Evolutionary conservation across 148 eudicot species (phyloP).

Genomic region (Polygonum aviculare): DNA sequence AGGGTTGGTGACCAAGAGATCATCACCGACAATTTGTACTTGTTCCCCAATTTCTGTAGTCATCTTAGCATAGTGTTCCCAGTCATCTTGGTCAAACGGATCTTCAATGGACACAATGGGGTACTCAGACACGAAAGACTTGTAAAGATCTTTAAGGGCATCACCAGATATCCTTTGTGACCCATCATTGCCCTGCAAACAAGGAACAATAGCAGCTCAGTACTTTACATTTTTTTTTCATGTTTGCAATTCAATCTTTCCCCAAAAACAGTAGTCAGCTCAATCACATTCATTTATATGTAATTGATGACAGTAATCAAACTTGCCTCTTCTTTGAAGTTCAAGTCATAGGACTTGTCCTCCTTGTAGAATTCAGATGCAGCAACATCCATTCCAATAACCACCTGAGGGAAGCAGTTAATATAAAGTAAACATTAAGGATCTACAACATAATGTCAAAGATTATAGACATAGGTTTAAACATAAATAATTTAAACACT

Average conservation of each 20-base stretch:
- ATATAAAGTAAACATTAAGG: background rate
- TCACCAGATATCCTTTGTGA: constrained; percentile 76
- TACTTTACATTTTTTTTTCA: background rate
- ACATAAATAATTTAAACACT: no score
- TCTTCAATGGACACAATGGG: constrained; percentile 96
- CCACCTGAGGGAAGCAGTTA: constrained; percentile 31
- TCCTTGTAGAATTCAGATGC: constrained; percentile 61
- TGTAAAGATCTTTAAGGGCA: constrained; percentile 86
- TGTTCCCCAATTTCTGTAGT: constrained; percentile 62
- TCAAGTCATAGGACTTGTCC: constrained; percentile 65
- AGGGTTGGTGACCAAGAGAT: constrained; percentile 93
- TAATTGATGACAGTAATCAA: background rate
- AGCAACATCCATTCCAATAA: constrained; percentile 81
- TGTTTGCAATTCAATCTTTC: background rate
- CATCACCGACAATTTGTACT: constrained; percentile 97
- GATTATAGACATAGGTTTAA: no score
- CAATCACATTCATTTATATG: background rate
- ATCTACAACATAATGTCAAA: background rate
- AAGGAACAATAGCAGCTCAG: background rate
- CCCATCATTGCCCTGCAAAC: constrained; percentile 72
- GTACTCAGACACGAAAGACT: constrained; percentile 73
- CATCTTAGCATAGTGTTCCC: constrained; percentile 76
- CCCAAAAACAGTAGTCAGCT: background rate
- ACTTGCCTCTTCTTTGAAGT: constrained; percentile 69
- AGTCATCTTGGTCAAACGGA: constrained; percentile 97